Percentiles rank a stretch among this genome's conserved stretches.
phyloP scores from a whole-genome alignment of 495 filamentous ascomycete species.

The Articulospora tetracladia region DNA sequence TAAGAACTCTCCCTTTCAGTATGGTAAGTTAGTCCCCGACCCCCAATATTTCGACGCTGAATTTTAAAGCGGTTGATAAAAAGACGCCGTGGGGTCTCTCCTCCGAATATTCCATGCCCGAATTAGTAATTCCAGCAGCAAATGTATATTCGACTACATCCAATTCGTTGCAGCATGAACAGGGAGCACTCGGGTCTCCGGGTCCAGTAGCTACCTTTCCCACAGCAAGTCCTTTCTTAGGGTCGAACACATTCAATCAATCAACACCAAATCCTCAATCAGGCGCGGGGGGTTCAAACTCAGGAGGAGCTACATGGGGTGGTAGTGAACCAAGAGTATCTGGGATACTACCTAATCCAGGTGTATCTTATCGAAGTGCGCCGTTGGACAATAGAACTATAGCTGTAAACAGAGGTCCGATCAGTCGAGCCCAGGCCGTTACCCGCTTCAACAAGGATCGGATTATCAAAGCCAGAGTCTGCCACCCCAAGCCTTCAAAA shows the following conservation, averaged over 20 bases:
- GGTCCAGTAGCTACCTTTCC: too few relatives aligned
- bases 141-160: too few relatives aligned
- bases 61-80: background rate
- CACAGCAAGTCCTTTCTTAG: too few relatives aligned
- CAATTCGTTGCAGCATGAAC: too few relatives aligned
- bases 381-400: background rate
- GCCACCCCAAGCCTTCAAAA: background rate
- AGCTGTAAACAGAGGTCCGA: background rate
- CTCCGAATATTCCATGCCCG: background rate
- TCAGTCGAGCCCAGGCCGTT: background rate
- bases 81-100: background rate
- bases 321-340: too few relatives aligned
- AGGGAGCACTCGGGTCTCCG: too few relatives aligned
- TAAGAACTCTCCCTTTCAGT: background rate
- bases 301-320: too few relatives aligned
- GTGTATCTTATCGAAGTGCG: too few relatives aligned
- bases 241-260: too few relatives aligned
- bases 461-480: background rate
- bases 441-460: constrained; percentile 15
- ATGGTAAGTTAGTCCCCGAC: background rate
- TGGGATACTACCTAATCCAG: too few relatives aligned
- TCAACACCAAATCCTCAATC: too few relatives aligned
- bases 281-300: too few relatives aligned
- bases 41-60: background rate
- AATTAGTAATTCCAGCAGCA: background rate